Base-by-base conservation (phyloP, 2,329 filamentous ascomycete species). In the Chaetomium sp. region DNA sequence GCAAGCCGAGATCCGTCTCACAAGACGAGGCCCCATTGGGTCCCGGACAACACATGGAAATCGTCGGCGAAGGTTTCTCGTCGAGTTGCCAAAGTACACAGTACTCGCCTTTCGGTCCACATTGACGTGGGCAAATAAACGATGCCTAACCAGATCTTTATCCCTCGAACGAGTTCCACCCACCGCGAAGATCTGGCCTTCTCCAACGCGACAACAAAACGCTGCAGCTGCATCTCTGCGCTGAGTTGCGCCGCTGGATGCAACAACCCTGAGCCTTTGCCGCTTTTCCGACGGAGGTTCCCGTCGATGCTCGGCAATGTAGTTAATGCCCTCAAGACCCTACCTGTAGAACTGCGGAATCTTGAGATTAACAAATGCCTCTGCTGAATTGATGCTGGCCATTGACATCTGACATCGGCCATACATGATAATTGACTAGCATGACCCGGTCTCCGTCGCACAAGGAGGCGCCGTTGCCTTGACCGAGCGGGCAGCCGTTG, bases 1-100 rank as follows among this genome's bases (percentile, higher is more conserved):
- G 67, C 27, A 69, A 69, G 53, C 67, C 67, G 67, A 69, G 59
- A 49, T 65, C 57, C 60, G 64, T 63, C 54, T 27, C 63, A 49
- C 60, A 57, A 38, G 25, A 25, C 59, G 33, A 55, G 31, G 16
- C 21, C 33, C 3, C 47, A 35, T 62, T 31, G 47, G 55, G 23
- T 16, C 13, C 55, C 19, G 31, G 45, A 27, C 47, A 16, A 49
- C 49, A 51, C 54, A 38, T 29, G 45, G 35, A 16, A 33, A 29
- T 12, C 56, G 4, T 60, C 33, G 25, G 47, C 23, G 31, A 31
- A 33, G 25, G 31, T 27, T 42, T 50, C 33, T 31, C n/a, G 53
- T n/a, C 9, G 38, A 16, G 38, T 42, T 42, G 38, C 16, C 19
- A 42, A 42, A 42, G 55, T 63, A 59, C 33, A 38, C 9, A 21